Conservation (phyloP, 176 grass and related monocot species). For the Puccinellia tenuiflora region DNA sequence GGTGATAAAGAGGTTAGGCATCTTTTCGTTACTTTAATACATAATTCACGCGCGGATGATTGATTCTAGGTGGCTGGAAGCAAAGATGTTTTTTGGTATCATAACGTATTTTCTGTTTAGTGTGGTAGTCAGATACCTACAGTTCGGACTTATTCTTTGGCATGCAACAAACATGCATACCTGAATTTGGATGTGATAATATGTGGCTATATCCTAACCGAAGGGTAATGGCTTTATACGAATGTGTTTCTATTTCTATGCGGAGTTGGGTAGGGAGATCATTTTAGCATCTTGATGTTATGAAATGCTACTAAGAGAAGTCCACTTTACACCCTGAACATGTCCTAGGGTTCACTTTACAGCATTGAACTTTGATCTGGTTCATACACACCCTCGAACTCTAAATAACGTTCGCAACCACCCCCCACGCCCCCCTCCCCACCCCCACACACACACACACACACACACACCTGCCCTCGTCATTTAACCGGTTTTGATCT, state of each 20-base stretch:
- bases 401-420: too few relatives aligned
- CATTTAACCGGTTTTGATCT: too few relatives aligned
- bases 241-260: neutral
- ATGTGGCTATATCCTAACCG: neutral
- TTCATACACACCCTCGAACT: too few relatives aligned
- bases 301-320: neutral
- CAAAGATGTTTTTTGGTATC: neutral
- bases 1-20: constrained; percentile 63
- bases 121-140: neutral
- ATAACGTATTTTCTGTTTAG: neutral
- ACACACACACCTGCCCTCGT: too few relatives aligned
- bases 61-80: neutral
- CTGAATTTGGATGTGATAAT: neutral
- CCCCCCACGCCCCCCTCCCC: too few relatives aligned
- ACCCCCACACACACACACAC: too few relatives aligned
- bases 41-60: constrained; percentile 2
- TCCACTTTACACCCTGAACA: neutral
- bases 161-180: neutral
- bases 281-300: neutral
- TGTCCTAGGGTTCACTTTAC: neutral
- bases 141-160: neutral
- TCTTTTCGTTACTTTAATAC: neutral
- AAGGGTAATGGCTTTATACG: neutral
- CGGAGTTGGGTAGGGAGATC: neutral
- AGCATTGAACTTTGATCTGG: too few relatives aligned